Conservation (phyloP, 1,139 yeast species). For the Debaryomyces udenii region DNA sequence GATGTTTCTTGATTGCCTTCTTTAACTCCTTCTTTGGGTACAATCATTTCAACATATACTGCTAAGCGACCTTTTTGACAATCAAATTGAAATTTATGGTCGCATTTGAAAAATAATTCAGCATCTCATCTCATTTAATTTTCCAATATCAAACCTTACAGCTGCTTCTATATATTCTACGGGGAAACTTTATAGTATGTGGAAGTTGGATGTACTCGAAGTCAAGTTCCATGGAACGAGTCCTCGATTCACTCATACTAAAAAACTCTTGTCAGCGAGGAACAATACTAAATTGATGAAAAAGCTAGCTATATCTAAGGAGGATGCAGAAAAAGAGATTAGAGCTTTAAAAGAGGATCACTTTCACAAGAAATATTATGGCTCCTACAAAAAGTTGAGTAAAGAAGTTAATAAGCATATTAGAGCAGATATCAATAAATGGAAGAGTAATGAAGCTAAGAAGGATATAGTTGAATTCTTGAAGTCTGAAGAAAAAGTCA, state of each 20-base stretch:
- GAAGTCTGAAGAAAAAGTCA: slow-evolving; percentile 20
- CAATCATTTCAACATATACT: neutral
- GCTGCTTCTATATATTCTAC: neutral
- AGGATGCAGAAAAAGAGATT: slow-evolving; percentile 49
- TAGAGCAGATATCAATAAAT: slow-evolving; percentile 27
- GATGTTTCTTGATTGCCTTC: neutral
- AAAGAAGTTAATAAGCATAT: slow-evolving; percentile 35
- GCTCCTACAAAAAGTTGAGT: slow-evolving; percentile 45
- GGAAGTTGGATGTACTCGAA: slow-evolving; percentile 57
- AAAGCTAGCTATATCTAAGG: slow-evolving; percentile 39
- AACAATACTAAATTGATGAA: slow-evolving; percentile 49
- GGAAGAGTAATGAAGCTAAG: slow-evolving; percentile 21
- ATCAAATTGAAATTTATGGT: slow-evolving; percentile 12
- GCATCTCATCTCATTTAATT: slow-evolving; percentile 17
- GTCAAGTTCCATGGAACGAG: slow-evolving; percentile 43
- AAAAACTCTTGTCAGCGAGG: slow-evolving; percentile 49
- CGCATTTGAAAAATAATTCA: slow-evolving; percentile 6
- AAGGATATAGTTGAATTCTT: slow-evolving; percentile 25
- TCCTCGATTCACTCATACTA: slow-evolving; percentile 60
- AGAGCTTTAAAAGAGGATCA: slow-evolving; percentile 47
- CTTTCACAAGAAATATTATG: slow-evolving; percentile 54
- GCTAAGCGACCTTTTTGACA: slow-evolving; percentile 11
- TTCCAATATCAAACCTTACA: no score
- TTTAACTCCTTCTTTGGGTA: neutral
- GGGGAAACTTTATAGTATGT: slow-evolving; percentile 23